Evolutionary conservation across 192 early-diverging fungal genomes (phyloP), one percentile per base, ranked within the genome.

Genomic region (Coemansia asiatica): DNA sequence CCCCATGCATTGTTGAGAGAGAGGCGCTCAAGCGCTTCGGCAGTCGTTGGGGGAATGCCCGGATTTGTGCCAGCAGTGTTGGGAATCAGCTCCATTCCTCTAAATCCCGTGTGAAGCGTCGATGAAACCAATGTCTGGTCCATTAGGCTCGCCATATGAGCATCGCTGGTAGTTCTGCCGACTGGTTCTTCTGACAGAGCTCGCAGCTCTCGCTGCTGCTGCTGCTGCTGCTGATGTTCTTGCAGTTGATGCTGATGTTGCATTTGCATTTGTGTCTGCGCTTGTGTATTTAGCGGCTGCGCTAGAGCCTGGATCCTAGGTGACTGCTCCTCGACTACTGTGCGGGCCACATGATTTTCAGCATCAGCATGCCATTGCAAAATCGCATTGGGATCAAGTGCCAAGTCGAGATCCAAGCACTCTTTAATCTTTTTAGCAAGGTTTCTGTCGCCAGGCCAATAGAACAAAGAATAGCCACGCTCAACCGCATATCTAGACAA

Each of bases 351-450:
- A 51, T 64, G 56, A 22, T 62, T 59, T 13, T 72, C 66, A 0
- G 81, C 53, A 4, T 60, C 68, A 4, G 61, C 66, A 4, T 66
- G 64, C 59, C 69, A 71, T 26, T 75, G 67, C 61, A 74, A 47
- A 35, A 75, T 67, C 2, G 23, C 29, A 2, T 57, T 64, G 1
- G 65, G 68, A 33, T 67, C 49, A 29, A 70, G 57, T 48, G 47
- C 33, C 61, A 33, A 76, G 10, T 90, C 92, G 1, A 85, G 83
- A 58, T 95, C 92, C n/a, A 97, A 75, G 47, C 90, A 95, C 36
- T 94, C 87, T 9, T 85, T 82, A 25, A 95, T 88, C 63, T 89
- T 87, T 15, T 84, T 75, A 26, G 83, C 85, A 2, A 92, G 72
- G 0, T 67, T 56, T 10, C 76, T 78, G 67, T 95, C 90, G 23